Conservation (phyloP, 257 asterid genomes). For the Solanum sejunctum region DNA sequence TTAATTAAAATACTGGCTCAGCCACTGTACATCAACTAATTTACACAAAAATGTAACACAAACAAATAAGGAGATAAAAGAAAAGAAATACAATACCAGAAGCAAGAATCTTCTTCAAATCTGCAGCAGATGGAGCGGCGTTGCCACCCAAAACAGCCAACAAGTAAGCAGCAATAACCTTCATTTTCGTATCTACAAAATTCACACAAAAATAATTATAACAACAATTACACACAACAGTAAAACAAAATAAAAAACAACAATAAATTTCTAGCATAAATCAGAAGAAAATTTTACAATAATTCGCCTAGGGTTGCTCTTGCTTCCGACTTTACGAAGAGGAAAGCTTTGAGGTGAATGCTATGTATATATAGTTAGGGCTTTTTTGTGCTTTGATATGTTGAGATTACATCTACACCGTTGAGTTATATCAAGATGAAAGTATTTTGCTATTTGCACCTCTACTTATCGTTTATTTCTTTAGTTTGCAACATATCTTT, state of each 20-base stretch:
- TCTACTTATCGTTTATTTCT: background rate
- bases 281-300: too few relatives aligned
- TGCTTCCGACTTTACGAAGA: background rate
- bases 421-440: background rate
- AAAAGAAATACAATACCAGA: background rate
- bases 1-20: too few relatives aligned
- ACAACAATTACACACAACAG: background rate
- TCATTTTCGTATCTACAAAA: background rate
- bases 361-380: background rate
- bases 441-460: background rate
- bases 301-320: background rate
- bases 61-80: background rate
- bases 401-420: background rate
- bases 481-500: background rate
- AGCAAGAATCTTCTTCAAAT: slow-evolving; percentile 4
- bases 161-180: slow-evolving; percentile 7
- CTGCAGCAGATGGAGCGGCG: background rate
- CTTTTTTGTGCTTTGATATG: background rate
- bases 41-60: background rate
- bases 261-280: background rate
- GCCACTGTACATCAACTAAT: background rate
- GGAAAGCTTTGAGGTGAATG: background rate
- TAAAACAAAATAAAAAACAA: background rate
- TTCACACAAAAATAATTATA: background rate
- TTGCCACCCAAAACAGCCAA: slow-evolving; percentile 5